These are phyloP conservation scores for Boletus speciosus DNA, from an alignment of 768 basidiomycete genomes.

Conservation along the genomic window DNA sequence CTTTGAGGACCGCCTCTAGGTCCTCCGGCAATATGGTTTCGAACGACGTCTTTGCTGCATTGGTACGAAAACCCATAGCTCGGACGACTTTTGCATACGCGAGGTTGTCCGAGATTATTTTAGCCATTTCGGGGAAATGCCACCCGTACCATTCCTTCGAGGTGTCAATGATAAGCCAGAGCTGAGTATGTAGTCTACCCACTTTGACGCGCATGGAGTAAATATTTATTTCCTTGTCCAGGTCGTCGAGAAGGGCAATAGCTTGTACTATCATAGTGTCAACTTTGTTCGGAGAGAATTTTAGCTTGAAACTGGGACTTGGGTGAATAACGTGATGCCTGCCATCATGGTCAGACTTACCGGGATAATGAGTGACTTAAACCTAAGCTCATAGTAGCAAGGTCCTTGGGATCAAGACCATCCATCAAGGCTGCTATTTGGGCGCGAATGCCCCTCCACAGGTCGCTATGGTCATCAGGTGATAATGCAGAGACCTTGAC, in stretches of 20 bases:
- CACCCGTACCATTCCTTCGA: constrained; percentile 99
- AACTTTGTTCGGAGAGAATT: constrained; percentile 99
- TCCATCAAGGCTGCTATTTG: constrained; percentile 86
- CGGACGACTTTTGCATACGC: constrained; percentile 95
- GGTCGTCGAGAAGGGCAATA: constrained; percentile 93
- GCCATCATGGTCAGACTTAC: constrained; percentile 38
- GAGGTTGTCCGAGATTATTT: constrained; percentile 95
- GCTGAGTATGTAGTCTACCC: constrained; percentile 12
- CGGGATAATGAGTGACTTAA: constrained; percentile 94
- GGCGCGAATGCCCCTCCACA: constrained; percentile 93
- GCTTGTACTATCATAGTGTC: constrained; percentile 99
- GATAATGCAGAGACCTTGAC: constrained; percentile 75
- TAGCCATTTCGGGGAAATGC: constrained; percentile 99
- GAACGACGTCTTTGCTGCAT: constrained; percentile 82
- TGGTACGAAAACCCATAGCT: constrained; percentile 95
- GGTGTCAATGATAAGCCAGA: background rate
- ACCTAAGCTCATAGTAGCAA: constrained; percentile 97
- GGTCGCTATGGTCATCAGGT: constrained; percentile 61
- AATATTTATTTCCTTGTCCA: constrained; percentile 99
- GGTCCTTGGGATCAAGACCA: constrained; percentile 88
- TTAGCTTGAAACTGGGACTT: constrained; percentile 83
- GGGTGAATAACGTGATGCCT: constrained; percentile 5
- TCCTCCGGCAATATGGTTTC: constrained; percentile 94
- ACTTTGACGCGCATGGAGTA: constrained; percentile 99
- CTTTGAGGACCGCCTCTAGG: constrained; percentile 90